phyloP scores from a whole-genome alignment of 257 asterid species.

The Cordia subcordata region DNA sequence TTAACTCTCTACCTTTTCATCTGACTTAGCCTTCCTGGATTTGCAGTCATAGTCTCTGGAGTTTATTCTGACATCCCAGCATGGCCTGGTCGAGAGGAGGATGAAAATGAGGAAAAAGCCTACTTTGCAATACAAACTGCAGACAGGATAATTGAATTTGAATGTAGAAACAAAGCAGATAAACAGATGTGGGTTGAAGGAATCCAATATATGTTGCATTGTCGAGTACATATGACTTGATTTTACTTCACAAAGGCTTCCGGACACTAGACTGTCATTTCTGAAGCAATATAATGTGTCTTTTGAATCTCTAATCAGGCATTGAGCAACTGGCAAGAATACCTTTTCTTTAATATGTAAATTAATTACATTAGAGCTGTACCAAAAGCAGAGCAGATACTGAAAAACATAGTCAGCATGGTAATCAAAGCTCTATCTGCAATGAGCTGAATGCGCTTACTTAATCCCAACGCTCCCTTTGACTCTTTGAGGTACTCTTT shows the following conservation, averaged over 20 bases:
- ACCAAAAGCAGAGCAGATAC: too few relatives aligned
- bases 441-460: too few relatives aligned
- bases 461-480: too few relatives aligned
- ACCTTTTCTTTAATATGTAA: too few relatives aligned
- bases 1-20: slow-evolving; percentile 1
- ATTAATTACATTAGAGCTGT: too few relatives aligned
- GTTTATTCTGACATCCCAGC: slow-evolving; percentile 52
- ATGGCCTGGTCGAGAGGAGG: slow-evolving; percentile 71
- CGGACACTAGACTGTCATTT: slow-evolving; percentile 6
- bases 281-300: neutral
- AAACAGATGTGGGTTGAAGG: slow-evolving; percentile 80
- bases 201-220: slow-evolving; percentile 64
- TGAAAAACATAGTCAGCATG: too few relatives aligned
- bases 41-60: slow-evolving; percentile 52
- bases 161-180: slow-evolving; percentile 64
- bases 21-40: slow-evolving; percentile 2
- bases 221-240: slow-evolving; percentile 31
- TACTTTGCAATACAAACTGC: slow-evolving; percentile 75
- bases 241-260: slow-evolving; percentile 5
- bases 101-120: slow-evolving; percentile 43
- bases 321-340: too few relatives aligned
- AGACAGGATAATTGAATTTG: slow-evolving; percentile 72
- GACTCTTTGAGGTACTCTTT: too few relatives aligned
- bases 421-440: too few relatives aligned
- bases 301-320: neutral